Evolutionary conservation across 2,329 filamentous ascomycete genomes (phyloP), one percentile per base, ranked within the genome.

Genomic region (Calonectria ilicicola): DNA sequence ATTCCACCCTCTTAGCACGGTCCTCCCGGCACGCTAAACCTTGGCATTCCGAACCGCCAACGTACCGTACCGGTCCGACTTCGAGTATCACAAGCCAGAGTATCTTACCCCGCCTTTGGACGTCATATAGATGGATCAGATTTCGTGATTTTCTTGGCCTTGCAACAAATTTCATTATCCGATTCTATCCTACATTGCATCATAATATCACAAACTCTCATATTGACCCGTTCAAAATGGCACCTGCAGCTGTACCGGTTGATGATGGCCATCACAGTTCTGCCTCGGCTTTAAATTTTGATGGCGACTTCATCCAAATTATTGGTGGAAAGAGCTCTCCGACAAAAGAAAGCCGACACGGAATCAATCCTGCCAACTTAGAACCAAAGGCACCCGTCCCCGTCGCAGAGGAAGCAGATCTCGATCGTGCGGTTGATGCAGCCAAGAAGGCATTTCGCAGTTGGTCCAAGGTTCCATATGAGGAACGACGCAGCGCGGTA

Each of bases 291-390:
- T 21, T 47, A 9, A 47, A 23, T 21, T 47, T 47, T 23, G 44
- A 47, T 17, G 27, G 75, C 23, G 60, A 70, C 44, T 79, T 75
- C 19, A 62, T 79, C 65, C 76, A 80, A 60, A 77, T 79, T 42
- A 80, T 80, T 26, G 68, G 77, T 27, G 78, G 74, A 32, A 69
- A 80, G n/a, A 73, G 58, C 2, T 53, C 70, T n/a, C 71, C 74
- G 0, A 78, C 78, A 1, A 63, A 74, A 23, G 71, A 76, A 21
- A 70, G 68, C 7, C 76, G 76, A 1, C 76, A 73, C 38, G 78
- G 69, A 69, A 80, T 29, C 77, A 83, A 80, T 78, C 83, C 73
- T 72, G 83, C 73, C 68, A 84, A 65, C 0, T 76, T 82, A 2
- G 73, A 81, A 27, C 80, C 79, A 15, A 79, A 84, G 21, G 76